Evolutionary conservation across 495 filamentous ascomycete species (phyloP).

Genomic region (Ascobolus immersus): DNA sequence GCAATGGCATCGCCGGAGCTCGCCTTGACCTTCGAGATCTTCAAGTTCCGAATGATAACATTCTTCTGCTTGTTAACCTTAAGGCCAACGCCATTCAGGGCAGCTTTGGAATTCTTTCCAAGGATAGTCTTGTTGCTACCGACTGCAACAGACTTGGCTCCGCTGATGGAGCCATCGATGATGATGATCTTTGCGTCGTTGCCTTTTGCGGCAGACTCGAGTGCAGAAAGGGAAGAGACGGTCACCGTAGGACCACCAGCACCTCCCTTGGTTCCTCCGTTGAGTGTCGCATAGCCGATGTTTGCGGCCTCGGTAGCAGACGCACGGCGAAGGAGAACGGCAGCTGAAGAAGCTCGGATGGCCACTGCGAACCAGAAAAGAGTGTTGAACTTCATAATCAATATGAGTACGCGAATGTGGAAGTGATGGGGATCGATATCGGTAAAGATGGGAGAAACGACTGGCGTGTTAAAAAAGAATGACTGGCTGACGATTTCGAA

Average conservation of each 20-base stretch:
- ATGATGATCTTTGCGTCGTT: slow-evolving; percentile 24
- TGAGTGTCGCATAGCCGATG: slow-evolving; percentile 17
- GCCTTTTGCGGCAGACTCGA: slow-evolving; percentile 24
- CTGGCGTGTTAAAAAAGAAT: no score
- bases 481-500: no score
- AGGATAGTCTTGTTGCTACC: slow-evolving; percentile 32
- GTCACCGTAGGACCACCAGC: slow-evolving; percentile 31
- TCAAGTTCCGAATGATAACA: slow-evolving; percentile 39
- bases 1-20: slow-evolving; percentile 34
- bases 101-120: slow-evolving; percentile 17
- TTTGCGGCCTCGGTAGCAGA: slow-evolving; percentile 16
- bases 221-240: slow-evolving; percentile 29
- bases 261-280: slow-evolving; percentile 29
- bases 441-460: no score
- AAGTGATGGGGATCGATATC: no score
- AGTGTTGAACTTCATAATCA: no score
- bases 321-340: no score
- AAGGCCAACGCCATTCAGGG: slow-evolving; percentile 23
- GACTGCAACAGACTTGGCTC: slow-evolving; percentile 21
- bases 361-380: no score
- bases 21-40: slow-evolving; percentile 31
- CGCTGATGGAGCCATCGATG: slow-evolving; percentile 23
- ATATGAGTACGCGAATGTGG: no score
- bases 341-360: no score
- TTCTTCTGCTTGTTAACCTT: slow-evolving; percentile 24